A percentile compares a stretch with the other conserved stretches of the same genome.
phyloP scores from a whole-genome alignment of 768 basidiomycete species.

The Vararia minispora region DNA sequence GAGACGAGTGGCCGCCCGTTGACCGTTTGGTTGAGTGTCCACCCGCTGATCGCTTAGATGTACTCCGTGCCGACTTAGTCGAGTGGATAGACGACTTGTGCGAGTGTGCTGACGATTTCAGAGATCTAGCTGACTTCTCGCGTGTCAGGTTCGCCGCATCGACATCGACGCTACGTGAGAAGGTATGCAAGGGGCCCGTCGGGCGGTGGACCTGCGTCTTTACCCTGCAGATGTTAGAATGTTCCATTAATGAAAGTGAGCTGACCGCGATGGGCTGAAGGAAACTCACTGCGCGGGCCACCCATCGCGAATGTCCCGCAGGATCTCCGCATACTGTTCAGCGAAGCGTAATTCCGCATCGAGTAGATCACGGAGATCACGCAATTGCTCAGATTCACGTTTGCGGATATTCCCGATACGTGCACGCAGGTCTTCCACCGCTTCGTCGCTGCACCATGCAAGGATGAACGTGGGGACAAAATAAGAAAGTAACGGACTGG shows the following conservation, averaged over 20 bases:
- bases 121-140: too few species aligned
- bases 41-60: too few species aligned
- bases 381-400: conserved; percentile 60
- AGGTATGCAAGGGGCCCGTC: conserved; percentile 11
- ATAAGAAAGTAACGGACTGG: conserved; percentile 12
- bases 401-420: conserved; percentile 76
- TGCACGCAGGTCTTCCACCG: conserved; percentile 70
- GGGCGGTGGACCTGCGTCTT: conserved; percentile 6
- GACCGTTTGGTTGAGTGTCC: too few species aligned
- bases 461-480: not conserved
- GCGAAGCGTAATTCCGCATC: conserved; percentile 68
- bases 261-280: not conserved
- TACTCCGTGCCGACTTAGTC: too few species aligned
- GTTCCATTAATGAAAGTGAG: not conserved
- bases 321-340: conserved; percentile 58
- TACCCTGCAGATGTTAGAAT: conserved; percentile 7
- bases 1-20: too few species aligned
- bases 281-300: conserved; percentile 57
- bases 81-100: too few species aligned
- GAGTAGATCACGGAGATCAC: conserved; percentile 59
- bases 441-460: conserved; percentile 79
- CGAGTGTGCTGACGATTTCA: too few species aligned
- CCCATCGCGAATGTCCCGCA: conserved; percentile 53
- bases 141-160: too few species aligned
- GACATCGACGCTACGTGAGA: conserved; percentile 4